These are phyloP conservation scores for Phytophthora pinifolia DNA, from an alignment of 352 stramenopile species.

Conservation along the genomic window DNA sequence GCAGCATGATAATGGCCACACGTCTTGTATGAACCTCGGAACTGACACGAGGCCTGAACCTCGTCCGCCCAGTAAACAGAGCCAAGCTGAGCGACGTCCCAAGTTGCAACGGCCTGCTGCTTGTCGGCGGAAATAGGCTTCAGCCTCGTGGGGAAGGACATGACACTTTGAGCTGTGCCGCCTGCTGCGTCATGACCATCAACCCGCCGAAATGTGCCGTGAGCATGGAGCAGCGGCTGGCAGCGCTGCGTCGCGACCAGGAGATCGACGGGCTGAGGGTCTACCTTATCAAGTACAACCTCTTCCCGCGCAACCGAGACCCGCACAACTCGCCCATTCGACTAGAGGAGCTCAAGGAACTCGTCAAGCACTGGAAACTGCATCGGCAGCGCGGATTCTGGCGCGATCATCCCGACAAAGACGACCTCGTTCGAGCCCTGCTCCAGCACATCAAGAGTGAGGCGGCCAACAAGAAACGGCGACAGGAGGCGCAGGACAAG, in stretches of 20 bases:
- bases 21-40: conserved; percentile 5
- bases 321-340: conserved; percentile 86
- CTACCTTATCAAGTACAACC: conserved; percentile 88
- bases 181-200: conserved; percentile 49
- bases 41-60: conserved; percentile 8
- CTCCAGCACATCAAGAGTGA: conserved; percentile 86
- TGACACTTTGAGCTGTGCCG: conserved; percentile 8
- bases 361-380: conserved; percentile 91
- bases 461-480: conserved; percentile 74
- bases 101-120: conserved; percentile 10
- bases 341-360: conserved; percentile 90
- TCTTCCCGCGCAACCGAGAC: conserved; percentile 83
- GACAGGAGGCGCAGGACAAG: conserved; percentile 81
- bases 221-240: conserved; percentile 87
- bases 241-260: conserved; percentile 73
- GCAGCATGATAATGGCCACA: conserved; percentile 20
- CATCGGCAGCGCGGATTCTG: conserved; percentile 89
- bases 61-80: not conserved
- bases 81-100: not conserved
- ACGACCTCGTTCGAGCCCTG: conserved; percentile 86
- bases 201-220: conserved; percentile 78
- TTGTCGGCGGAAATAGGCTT: conserved; percentile 21
- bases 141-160: not conserved
- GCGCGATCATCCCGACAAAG: conserved; percentile 89
- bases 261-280: conserved; percentile 82